These are phyloP conservation scores for Rhodotorula toruloides DNA, from an alignment of 768 basidiomycete species.

Conservation along the genomic window DNA sequence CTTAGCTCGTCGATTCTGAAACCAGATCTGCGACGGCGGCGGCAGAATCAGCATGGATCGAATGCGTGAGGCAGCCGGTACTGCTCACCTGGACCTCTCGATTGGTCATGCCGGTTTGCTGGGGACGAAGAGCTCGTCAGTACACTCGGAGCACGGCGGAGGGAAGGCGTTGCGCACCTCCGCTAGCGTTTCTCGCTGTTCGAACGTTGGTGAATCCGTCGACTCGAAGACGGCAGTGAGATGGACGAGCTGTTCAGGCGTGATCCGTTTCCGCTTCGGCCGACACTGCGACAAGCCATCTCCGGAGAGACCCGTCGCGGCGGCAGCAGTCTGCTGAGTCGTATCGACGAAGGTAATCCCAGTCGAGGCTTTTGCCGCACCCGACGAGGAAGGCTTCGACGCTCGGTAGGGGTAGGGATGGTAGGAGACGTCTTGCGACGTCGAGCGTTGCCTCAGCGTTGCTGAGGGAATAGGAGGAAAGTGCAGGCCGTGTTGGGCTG, in stretches of 20 bases:
- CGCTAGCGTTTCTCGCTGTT: constrained; percentile 14
- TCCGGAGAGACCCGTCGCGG: background rate
- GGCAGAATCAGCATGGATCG: background rate
- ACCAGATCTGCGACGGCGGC: constrained; percentile 42
- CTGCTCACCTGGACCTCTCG: constrained; percentile 43
- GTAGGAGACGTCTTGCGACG: background rate
- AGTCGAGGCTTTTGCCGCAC: background rate
- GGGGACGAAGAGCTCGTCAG: constrained; percentile 23
- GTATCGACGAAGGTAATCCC: constrained; percentile 26
- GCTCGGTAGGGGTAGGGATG: background rate
- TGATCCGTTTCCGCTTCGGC: constrained; percentile 47
- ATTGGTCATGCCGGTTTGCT: constrained; percentile 48
- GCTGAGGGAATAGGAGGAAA: no score
- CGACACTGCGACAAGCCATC: background rate
- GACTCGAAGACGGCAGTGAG: constrained; percentile 46
- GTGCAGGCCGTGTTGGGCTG: no score
- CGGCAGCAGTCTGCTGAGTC: background rate
- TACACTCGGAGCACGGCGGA: constrained; percentile 10
- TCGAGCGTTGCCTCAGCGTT: background rate
- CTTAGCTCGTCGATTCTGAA: constrained; percentile 38
- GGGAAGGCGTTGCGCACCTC: background rate
- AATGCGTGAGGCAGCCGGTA: background rate
- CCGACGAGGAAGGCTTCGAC: background rate
- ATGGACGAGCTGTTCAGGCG: constrained; percentile 45
- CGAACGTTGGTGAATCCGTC: constrained; percentile 34